phyloP scores from a whole-genome alignment of 352 stramenopile genomes.

The Phytopythium mirpurense region DNA sequence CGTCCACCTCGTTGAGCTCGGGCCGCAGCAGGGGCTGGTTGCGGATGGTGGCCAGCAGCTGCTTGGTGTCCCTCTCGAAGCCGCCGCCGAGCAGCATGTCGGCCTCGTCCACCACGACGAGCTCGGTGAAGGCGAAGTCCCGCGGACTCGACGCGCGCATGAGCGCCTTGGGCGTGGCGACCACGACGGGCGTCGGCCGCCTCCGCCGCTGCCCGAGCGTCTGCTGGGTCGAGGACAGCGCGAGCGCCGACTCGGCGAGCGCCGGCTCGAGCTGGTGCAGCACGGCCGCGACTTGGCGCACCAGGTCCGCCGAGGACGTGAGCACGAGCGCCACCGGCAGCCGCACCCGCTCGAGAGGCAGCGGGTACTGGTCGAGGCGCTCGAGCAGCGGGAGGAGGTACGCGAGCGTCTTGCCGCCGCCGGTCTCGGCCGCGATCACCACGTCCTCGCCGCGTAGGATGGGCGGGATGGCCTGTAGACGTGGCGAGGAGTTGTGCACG shows the following conservation, averaged over 20 bases:
- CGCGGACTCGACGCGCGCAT: slow-evolving; percentile 52
- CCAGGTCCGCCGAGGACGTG: slow-evolving; percentile 85
- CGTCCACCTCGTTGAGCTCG: slow-evolving; percentile 32
- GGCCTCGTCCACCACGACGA: slow-evolving; percentile 75
- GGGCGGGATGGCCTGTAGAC: slow-evolving; percentile 39
- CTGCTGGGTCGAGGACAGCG: slow-evolving; percentile 55
- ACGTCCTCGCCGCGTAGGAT: slow-evolving; percentile 66
- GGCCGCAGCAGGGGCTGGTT: slow-evolving; percentile 58
- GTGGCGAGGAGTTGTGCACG: too few species aligned
- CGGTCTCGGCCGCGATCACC: slow-evolving; percentile 93
- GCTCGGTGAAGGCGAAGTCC: slow-evolving; percentile 73
- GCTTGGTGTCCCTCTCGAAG: slow-evolving; percentile 76
- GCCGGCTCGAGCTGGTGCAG: slow-evolving; percentile 35
- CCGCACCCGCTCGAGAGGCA: slow-evolving; percentile 30
- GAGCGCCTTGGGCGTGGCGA: slow-evolving; percentile 63
- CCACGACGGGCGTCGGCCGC: slow-evolving; percentile 39
- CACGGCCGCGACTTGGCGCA: slow-evolving; percentile 59
- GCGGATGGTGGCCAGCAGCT: slow-evolving; percentile 73
- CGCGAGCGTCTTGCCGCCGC: slow-evolving; percentile 94
- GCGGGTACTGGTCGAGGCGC: slow-evolving; percentile 26
- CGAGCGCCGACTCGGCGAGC: slow-evolving; percentile 26
- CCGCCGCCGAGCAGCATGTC: slow-evolving; percentile 76
- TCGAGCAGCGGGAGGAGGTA: slow-evolving; percentile 93
- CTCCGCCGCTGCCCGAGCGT: slow-evolving; percentile 20
- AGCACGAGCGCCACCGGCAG: slow-evolving; percentile 69